phyloP scores from a whole-genome alignment of 805 yeast genomes.

The Teunomyces cretensis region DNA sequence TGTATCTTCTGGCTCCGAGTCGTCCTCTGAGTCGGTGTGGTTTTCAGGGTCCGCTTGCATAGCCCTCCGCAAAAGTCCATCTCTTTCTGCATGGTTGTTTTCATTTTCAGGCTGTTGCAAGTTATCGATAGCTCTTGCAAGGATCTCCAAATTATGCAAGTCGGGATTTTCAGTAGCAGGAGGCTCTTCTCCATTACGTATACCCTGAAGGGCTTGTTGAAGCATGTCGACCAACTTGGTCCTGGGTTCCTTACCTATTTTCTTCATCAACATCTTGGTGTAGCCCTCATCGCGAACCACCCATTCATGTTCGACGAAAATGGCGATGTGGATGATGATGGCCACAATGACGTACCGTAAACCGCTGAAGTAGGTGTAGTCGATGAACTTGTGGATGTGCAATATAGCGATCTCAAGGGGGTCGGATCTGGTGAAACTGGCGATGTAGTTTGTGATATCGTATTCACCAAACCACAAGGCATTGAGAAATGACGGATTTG shows the following conservation, averaged over 20 bases:
- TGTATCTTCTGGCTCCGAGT: background rate
- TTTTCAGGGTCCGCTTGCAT: background rate
- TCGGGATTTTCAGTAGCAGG: slow-evolving; percentile 18
- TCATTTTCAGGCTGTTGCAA: slow-evolving; percentile 12
- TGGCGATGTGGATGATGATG: slow-evolving; percentile 41
- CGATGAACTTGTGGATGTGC: slow-evolving; percentile 23
- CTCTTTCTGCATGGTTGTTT: background rate
- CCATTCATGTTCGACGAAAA: slow-evolving; percentile 67
- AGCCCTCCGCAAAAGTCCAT: background rate
- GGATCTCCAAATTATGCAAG: slow-evolving; percentile 21
- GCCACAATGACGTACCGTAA: slow-evolving; percentile 39
- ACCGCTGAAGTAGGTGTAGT: slow-evolving; percentile 38
- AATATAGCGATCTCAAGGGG: slow-evolving; percentile 9
- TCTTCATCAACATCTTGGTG: slow-evolving; percentile 52
- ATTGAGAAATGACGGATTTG: slow-evolving; percentile 23
- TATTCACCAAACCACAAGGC: slow-evolving; percentile 43
- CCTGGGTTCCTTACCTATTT: slow-evolving; percentile 57
- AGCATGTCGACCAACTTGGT: slow-evolving; percentile 40
- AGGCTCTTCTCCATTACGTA: slow-evolving; percentile 15
- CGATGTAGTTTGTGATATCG: slow-evolving; percentile 12
- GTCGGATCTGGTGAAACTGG: slow-evolving; percentile 6
- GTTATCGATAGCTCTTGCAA: slow-evolving; percentile 30
- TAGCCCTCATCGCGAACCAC: slow-evolving; percentile 71
- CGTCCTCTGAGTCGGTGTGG: background rate
- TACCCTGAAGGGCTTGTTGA: slow-evolving; percentile 28